Conservation (phyloP, 768 basidiomycete species). For the Sporobolomyces roseus region DNA sequence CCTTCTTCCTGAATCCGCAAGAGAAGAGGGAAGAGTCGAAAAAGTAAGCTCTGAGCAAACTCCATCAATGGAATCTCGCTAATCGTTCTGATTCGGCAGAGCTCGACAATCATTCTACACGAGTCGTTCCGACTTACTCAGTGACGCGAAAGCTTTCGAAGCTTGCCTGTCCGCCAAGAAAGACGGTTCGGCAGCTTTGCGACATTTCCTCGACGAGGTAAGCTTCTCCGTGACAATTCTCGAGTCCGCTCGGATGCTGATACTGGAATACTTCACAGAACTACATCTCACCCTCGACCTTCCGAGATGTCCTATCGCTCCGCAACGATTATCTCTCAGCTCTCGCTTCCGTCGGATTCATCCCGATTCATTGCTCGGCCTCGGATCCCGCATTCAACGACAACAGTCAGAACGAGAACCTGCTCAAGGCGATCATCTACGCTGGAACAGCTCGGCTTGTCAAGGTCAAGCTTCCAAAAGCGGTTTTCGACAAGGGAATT, state of each 20-base stretch:
- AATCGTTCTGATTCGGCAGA: conserved; percentile 50
- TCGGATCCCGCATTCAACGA: conserved; percentile 58
- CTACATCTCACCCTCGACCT: conserved; percentile 69
- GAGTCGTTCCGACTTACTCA: conserved; percentile 77
- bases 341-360: conserved; percentile 67
- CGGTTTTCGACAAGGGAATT: conserved; percentile 78
- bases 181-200: conserved; percentile 55
- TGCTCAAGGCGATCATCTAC: conserved; percentile 77
- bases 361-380: conserved; percentile 55
- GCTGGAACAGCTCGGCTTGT: conserved; percentile 81
- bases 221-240: background rate
- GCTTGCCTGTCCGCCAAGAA: conserved; percentile 49
- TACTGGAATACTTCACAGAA: conserved; percentile 54
- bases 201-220: conserved; percentile 68
- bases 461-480: conserved; percentile 66
- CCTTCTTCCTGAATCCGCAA: conserved; percentile 73
- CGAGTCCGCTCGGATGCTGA: background rate
- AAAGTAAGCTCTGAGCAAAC: no score
- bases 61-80: background rate
- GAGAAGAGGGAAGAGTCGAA: conserved; percentile 78
- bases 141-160: conserved; percentile 72
- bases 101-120: conserved; percentile 67
- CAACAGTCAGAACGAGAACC: conserved; percentile 64
- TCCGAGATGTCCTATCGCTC: conserved; percentile 73
- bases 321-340: conserved; percentile 71